Evolutionary conservation across 2,329 filamentous ascomycete genomes (phyloP), one percentile per base, ranked within the genome.

Genomic region (Annulohypoxylon truncatum): DNA sequence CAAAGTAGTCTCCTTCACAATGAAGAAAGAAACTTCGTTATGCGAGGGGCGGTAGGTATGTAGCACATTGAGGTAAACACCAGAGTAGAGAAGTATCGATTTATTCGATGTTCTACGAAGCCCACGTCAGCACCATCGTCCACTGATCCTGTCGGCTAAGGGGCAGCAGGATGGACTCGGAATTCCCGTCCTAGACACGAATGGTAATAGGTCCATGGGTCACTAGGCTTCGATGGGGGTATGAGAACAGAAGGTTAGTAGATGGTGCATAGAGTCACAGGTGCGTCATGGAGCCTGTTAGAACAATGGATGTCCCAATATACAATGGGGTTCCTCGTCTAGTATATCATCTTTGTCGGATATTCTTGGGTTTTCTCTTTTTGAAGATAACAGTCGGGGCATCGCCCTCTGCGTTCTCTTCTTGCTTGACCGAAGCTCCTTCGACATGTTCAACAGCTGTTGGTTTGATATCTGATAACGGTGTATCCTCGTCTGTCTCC

Each of bases 361-460:
- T 82, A 53, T 84, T 86, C 81, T 89, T 91, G 12, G 88, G 83
- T 75, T 93, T 95, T 57, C 92, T 83, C 81, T 94, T 94, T 80
- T 94, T 95, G 79, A 95, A 96, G 2, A 93, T 82, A 1, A 93
- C 84, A 2, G 85, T 82, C 9, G 82, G 74, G 2, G 76, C 69
- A 8, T 71, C 74, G 20, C 68, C 38, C 20, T 64, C 69, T 10
- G 59, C 47, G 9, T 71, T 70, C 7, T 73, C 73, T 51, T 81
- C 78, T 28, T 74, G 71, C 54, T 80, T 79, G 4, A 73, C 46
- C 52, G 66, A 24, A 12, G 60, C 18, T 20, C 40, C 29, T 18
- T 59, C 35, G 7, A 48, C 18, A 15, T 54, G 61, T 3, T 22
- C 61, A 12, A 48, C 57, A 13, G 56, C 29, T 20, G 60, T 51